These are phyloP conservation scores for Radiomyces spectabilis DNA, from an alignment of 192 early-diverging fungal genomes.

Conservation along the genomic window DNA sequence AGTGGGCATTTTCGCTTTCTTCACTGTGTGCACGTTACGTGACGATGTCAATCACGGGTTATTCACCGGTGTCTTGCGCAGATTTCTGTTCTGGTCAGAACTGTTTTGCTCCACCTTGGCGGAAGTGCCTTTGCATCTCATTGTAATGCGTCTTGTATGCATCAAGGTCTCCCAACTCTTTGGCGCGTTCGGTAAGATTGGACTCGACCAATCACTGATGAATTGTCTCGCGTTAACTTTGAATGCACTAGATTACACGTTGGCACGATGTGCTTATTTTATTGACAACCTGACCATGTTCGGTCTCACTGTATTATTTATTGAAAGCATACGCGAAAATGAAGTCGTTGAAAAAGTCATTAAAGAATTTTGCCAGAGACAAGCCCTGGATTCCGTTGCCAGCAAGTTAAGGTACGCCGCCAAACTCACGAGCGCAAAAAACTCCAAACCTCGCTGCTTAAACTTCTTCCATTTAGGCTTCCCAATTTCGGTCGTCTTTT, in stretches of 20 bases:
- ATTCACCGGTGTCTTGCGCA: too few species aligned
- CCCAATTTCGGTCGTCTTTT: not conserved
- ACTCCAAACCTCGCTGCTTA: too few species aligned
- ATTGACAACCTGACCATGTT: constrained; percentile 1
- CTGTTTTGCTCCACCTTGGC: not conserved
- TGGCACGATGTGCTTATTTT: constrained; percentile 1
- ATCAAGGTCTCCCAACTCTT: not conserved
- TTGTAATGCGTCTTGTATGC: not conserved
- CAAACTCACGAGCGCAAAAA: not conserved
- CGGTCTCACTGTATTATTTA: not conserved
- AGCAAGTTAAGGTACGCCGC: not conserved
- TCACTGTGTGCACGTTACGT: not conserved
- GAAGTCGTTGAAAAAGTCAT: not conserved
- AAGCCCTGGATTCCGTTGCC: not conserved
- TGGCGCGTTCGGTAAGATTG: constrained; percentile 8
- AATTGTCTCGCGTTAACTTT: not conserved
- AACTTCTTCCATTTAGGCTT: not conserved
- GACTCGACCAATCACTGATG: not conserved
- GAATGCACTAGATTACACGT: constrained; percentile 1
- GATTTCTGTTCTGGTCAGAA: not conserved
- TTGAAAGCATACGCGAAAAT: not conserved
- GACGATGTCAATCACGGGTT: not conserved
- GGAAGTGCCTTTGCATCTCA: constrained; percentile 1
- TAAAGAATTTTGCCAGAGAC: not conserved
- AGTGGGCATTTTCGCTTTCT: not conserved